phyloP scores from a whole-genome alignment of 768 basidiomycete genomes.

The Hydnum rufescens region DNA sequence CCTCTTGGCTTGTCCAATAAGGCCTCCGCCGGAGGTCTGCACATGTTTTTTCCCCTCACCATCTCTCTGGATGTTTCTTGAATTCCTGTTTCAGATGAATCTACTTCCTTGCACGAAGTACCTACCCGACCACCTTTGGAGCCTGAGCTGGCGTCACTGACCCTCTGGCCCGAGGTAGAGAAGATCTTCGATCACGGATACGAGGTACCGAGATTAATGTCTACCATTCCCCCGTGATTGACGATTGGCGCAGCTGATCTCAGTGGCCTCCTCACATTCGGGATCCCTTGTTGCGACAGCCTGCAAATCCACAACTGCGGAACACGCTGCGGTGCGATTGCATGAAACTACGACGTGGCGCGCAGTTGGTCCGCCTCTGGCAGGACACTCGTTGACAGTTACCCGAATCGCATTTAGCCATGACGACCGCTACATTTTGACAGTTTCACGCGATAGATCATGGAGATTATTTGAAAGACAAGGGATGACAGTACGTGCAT shows the following conservation, averaged over 20 bases:
- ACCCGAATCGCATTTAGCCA: conserved; percentile 82
- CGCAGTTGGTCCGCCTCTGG: conserved; percentile 47
- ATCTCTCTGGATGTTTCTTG: too few species aligned
- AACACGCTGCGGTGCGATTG: conserved; percentile 78
- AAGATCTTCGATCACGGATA: conserved; percentile 98
- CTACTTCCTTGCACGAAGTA: too few species aligned
- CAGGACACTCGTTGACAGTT: conserved; percentile 75
- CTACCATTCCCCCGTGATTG: background rate
- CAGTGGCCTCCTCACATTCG: conserved; percentile 54
- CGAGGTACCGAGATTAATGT: conserved; percentile 35
- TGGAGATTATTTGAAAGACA: conserved; percentile 59
- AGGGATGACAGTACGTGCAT: background rate
- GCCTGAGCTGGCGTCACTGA: conserved; percentile 68
- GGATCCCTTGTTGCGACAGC: conserved; percentile 63
- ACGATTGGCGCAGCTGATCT: conserved; percentile 38
- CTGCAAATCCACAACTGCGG: conserved; percentile 70
- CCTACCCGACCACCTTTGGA: conserved; percentile 40
- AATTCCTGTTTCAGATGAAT: too few species aligned
- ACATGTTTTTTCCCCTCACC: background rate
- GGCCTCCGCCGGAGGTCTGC: conserved; percentile 49
- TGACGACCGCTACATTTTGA: conserved; percentile 56
- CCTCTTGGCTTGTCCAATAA: conserved; percentile 92
- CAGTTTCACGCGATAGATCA: conserved; percentile 79
- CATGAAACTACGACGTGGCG: conserved; percentile 51
- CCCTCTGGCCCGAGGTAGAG: conserved; percentile 92